Base-by-base conservation (phyloP, 1,284 basidiomycete species). In the Ceratorhiza oryzae-sativae region DNA sequence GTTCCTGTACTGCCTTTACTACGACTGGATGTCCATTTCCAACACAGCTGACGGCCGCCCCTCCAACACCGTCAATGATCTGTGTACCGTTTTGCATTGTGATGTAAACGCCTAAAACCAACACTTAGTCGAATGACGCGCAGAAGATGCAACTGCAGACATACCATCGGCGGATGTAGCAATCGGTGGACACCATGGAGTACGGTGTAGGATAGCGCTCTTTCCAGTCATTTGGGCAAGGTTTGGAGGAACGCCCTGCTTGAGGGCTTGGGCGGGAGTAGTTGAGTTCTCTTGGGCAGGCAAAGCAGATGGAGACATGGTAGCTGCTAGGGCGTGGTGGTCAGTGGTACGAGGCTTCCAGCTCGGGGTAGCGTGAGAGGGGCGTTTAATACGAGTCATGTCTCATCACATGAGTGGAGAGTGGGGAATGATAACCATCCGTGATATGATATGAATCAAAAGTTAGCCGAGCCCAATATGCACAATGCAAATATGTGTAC, bases 41-140 rank as follows among this genome's bases (percentile, higher is more conserved):
- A 56, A 95, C 80, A 77, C 89, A 92, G 3, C 88, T 81, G 45
- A 95, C 93, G 9, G 94, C 93, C 3, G 93, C 93, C 39, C 94
- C 94, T 51, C 93, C 94, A 58, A 91, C 86, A 13, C 85, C 90
- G 80, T 94, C 92, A 74, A 93, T 83, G 41, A 93, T 76, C 67
- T 80, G 83, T 65, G 81, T 82, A 0, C 92, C 92, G 78, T 88
- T 86, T 77, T 90, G 86, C 13, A 53, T 51, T 36, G 45, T 67
- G 3, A 72, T 71, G 12, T 73, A 56, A 10, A 63, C 53, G 10
- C 72, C 68, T 73, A 27, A 27, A 1, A 39, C 13, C 8, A 55
- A 23, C 27, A 23, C 15, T 41, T 9, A 25, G 25, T 13, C 25
- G 25, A 3, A 23, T 18, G 18, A 30, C 13, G 27, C 34, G 20